These are phyloP conservation scores for Ophiostoma sp. DNA, from an alignment of 2,329 filamentous ascomycete species.

Conservation along the genomic window DNA sequence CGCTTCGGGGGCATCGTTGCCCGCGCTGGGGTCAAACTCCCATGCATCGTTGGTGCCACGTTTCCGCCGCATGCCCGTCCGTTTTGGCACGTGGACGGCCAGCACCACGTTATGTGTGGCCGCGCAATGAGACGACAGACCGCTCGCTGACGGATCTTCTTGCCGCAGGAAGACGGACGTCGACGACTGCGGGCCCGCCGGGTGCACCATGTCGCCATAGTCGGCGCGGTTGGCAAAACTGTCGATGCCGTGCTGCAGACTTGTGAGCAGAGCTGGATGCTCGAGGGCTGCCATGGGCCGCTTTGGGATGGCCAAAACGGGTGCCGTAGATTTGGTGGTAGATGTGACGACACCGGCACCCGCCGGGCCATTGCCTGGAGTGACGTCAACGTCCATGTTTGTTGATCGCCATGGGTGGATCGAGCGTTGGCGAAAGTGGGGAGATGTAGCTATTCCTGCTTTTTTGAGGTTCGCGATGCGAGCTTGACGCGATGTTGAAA, in stretches of 20 bases:
- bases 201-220: constrained; percentile 49
- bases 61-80: constrained; percentile 84
- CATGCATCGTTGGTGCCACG: constrained; percentile 69
- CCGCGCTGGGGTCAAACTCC: constrained; percentile 41
- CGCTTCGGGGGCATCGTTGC: too few relatives aligned
- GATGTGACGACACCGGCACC: neutral
- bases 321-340: constrained; percentile 33
- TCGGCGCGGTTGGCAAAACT: constrained; percentile 44
- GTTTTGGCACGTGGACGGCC: constrained; percentile 81
- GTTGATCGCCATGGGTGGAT: neutral
- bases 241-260: constrained; percentile 45
- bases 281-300: constrained; percentile 46
- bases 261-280: constrained; percentile 45
- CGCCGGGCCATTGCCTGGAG: neutral
- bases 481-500: neutral
- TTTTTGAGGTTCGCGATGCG: neutral
- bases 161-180: constrained; percentile 75
- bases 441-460: too few relatives aligned
- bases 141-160: constrained; percentile 75
- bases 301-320: constrained; percentile 41
- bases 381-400: constrained; percentile 2
- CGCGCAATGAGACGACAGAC: constrained; percentile 73
- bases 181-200: constrained; percentile 47
- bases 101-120: constrained; percentile 81
- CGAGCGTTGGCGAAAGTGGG: neutral